Conservation (phyloP, 2,329 filamentous ascomycete species). For the Hymenoscyphus occultus region DNA sequence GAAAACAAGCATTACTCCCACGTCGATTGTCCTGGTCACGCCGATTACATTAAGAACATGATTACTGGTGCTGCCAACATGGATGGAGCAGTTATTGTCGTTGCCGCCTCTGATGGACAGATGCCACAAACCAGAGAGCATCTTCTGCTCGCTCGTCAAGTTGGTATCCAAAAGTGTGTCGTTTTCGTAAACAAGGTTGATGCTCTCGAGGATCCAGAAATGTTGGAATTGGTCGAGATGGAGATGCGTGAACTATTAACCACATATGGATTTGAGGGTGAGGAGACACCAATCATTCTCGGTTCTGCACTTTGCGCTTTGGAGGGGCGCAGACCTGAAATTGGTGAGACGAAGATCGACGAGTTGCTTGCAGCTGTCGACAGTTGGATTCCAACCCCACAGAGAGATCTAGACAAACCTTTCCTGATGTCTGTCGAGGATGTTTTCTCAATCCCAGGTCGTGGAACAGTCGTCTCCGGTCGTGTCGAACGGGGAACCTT, state of each 20-base stretch:
- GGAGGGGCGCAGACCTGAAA: conserved; percentile 80
- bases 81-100: conserved; percentile 98
- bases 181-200: conserved; percentile 99
- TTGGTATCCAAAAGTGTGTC: conserved; percentile 96
- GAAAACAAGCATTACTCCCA: conserved; percentile 95
- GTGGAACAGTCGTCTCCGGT: conserved; percentile 94
- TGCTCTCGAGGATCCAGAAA: conserved; percentile 94
- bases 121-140: conserved; percentile 99
- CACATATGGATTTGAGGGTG: conserved; percentile 95
- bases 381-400: conserved; percentile 91
- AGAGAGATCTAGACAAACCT: conserved; percentile 94
- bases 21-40: conserved; percentile 99
- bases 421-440: conserved; percentile 99
- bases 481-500: conserved; percentile 94
- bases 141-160: conserved; percentile 93
- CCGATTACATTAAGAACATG: conserved; percentile 99
- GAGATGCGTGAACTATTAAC: conserved; percentile 97
- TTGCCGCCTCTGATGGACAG: conserved; percentile 96
- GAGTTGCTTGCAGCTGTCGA: conserved; percentile 89
- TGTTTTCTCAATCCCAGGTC: conserved; percentile 84
- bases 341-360: conserved; percentile 84
- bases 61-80: conserved; percentile 99
- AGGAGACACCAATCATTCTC: conserved; percentile 95
- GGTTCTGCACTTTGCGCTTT: conserved; percentile 94
- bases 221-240: conserved; percentile 99